Evolutionary conservation across 139 green algal species (phyloP).

Genomic region (Picochlorum sp.): DNA sequence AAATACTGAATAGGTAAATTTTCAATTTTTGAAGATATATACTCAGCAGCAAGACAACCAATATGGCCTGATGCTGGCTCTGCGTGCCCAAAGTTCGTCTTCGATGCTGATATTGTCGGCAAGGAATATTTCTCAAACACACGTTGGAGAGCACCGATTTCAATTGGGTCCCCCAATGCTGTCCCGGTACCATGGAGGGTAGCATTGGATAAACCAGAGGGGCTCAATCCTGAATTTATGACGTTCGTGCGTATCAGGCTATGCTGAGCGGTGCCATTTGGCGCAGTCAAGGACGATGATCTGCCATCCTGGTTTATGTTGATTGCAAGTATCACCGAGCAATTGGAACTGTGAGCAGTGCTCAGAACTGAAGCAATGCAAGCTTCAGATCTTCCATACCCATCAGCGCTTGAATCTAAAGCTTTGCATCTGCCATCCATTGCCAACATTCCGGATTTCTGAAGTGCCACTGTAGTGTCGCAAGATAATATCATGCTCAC

Average conservation of each 20-base stretch:
- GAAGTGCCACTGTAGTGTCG: conserved; percentile 16
- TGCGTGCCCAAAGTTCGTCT: conserved; percentile 65
- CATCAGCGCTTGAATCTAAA: conserved; percentile 60
- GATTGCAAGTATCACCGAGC: conserved; percentile 8
- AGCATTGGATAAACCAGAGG: neutral
- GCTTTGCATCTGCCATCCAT: conserved; percentile 55
- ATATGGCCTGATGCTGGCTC: conserved; percentile 43
- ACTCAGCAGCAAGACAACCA: conserved; percentile 23
- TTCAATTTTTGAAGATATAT: conserved; percentile 8
- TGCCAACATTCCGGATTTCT: conserved; percentile 48
- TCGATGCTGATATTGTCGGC: conserved; percentile 41
- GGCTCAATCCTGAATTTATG: neutral
- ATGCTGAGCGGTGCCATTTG: conserved; percentile 77
- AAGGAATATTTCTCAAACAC: neutral
- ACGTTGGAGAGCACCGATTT: neutral
- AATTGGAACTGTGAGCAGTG: neutral
- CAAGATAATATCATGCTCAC: conserved; percentile 34
- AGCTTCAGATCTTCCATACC: conserved; percentile 71
- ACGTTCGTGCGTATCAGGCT: conserved; percentile 47
- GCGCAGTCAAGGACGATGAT: conserved; percentile 70
- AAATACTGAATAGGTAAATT: conserved; percentile 20
- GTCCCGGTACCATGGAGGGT: conserved; percentile 14
- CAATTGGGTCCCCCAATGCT: conserved; percentile 13
- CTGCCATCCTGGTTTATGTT: conserved; percentile 60
- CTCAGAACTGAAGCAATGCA: conserved; percentile 26